A percentile compares a stretch with the other conserved stretches of the same genome.
phyloP scores from a whole-genome alignment of 352 stramenopile species.

The Globisporangium ultimum region DNA sequence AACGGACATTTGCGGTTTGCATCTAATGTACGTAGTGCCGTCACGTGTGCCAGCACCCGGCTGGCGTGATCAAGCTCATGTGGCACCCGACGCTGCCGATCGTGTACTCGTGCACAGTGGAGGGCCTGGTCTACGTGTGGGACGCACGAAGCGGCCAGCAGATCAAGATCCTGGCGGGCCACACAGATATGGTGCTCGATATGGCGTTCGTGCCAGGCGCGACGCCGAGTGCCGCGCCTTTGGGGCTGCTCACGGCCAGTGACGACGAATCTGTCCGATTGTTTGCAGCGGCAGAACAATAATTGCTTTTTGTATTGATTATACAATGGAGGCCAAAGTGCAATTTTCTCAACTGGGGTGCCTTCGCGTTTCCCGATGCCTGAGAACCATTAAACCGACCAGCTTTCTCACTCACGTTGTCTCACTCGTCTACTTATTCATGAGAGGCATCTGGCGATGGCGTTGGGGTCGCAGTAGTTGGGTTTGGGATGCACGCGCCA shows the following conservation, averaged over 20 bases:
- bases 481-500: conserved; percentile 15
- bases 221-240: conserved; percentile 31
- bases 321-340: no score
- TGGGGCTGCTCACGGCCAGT: conserved; percentile 70
- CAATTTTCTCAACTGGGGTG: no score
- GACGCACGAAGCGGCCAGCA: conserved; percentile 86
- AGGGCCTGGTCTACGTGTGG: conserved; percentile 90
- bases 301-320: background rate
- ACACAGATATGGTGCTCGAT: conserved; percentile 92
- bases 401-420: no score
- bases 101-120: conserved; percentile 83
- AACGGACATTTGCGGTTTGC: background rate
- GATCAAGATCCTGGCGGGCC: conserved; percentile 73
- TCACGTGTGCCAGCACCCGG: conserved; percentile 84
- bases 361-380: no score
- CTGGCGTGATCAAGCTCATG: conserved; percentile 88
- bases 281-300: conserved; percentile 39
- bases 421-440: no score
- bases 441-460: no score
- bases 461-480: no score
- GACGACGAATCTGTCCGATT: conserved; percentile 83
- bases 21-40: conserved; percentile 52
- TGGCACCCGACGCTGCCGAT: conserved; percentile 87
- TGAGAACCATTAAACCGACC: no score
- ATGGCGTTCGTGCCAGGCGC: conserved; percentile 66